Percentiles rank a stretch among this genome's conserved stretches.
Conservation (phyloP, 2,329 filamentous ascomycete species). For the Nothophoma quercina region DNA sequence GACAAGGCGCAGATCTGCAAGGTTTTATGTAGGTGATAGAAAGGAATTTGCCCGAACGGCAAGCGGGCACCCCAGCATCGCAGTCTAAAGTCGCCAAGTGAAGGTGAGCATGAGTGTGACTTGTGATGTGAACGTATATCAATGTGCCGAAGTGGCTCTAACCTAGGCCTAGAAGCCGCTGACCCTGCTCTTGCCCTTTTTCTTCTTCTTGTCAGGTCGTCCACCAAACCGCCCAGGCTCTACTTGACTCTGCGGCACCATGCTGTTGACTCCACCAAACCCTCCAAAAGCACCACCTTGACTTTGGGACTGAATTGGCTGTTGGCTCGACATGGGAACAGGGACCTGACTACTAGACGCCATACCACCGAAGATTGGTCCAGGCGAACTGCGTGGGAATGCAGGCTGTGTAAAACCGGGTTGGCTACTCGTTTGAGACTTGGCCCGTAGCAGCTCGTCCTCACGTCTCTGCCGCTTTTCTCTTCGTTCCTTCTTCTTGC, state of each 20-base stretch:
- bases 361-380: slow-evolving; percentile 28
- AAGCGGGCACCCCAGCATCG: too few species aligned
- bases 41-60: too few species aligned
- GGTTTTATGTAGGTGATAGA: too few species aligned
- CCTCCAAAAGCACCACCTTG: slow-evolving; percentile 12
- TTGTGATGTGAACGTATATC: too few species aligned
- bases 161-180: slow-evolving; percentile 45
- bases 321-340: slow-evolving; percentile 22
- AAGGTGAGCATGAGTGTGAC: neutral
- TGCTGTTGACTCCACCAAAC: slow-evolving; percentile 11
- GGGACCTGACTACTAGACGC: slow-evolving; percentile 36
- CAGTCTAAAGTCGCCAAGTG: too few species aligned
- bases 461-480: slow-evolving; percentile 52
- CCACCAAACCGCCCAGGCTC: slow-evolving; percentile 48
- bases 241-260: slow-evolving; percentile 39
- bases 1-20: too few species aligned
- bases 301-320: slow-evolving; percentile 14
- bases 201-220: slow-evolving; percentile 42
- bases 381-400: slow-evolving; percentile 38
- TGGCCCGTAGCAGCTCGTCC: slow-evolving; percentile 34
- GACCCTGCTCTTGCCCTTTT: slow-evolving; percentile 44
- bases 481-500: slow-evolving; percentile 51
- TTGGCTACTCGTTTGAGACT: slow-evolving; percentile 29
- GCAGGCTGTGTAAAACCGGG: slow-evolving; percentile 26
- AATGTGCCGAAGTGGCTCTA: too few species aligned